Base-by-base conservation (phyloP, 768 basidiomycete species). In the Cystofilobasidium bisporidii region DNA sequence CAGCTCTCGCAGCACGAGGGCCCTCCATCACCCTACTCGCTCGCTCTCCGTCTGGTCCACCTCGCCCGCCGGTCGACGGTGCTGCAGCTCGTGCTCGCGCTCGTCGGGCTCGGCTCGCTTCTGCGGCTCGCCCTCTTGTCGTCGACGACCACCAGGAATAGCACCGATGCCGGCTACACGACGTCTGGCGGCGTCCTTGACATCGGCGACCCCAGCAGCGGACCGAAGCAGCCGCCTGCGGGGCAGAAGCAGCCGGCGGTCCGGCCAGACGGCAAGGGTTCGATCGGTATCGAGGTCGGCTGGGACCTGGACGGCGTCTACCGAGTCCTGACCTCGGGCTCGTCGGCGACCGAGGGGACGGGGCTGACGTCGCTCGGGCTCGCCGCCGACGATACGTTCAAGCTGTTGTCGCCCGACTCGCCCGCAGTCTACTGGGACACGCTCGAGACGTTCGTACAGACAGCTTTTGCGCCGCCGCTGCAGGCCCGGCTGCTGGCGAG, bases 361-460 rank as follows among this genome's bases (percentile, higher is more conserved):
- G 59, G 60, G 15, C 60, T 61, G 0, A 28, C 60, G 10, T n/a
- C 40, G 15, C 36, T 66, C 0, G 65, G 65, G 6, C 45, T 36
- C 5, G 33, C 2, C 2, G 65, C 65, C 15, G 65, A 66, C 47
- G 28, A 38, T 30, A 20, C 65, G 22, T 66, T 60, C 33, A 18
- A 60, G 14, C 57, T 66, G n/a, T 41, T 40, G 3, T 28, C 32
- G 41, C 38, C 40, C 36, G 33, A 47, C 8, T 24, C 48, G 26
- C 26, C 40, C 1, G 47, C 41, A 24, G 30, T 32, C 12, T 61
- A 67, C 61, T 40, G 60, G 30, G n/a, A 33, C 6, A 53, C 60
- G 20, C 53, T 62, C 22, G 38, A 59, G 18, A 33, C 60, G 8
- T 61, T 61, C 40, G 41, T 56, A 11, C n/a, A 57, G 22, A 24